A percentile compares a stretch with the other conserved stretches of the same genome.
Conservation (phyloP, 73 alveolate species). For the Uronychia binucleata region DNA sequence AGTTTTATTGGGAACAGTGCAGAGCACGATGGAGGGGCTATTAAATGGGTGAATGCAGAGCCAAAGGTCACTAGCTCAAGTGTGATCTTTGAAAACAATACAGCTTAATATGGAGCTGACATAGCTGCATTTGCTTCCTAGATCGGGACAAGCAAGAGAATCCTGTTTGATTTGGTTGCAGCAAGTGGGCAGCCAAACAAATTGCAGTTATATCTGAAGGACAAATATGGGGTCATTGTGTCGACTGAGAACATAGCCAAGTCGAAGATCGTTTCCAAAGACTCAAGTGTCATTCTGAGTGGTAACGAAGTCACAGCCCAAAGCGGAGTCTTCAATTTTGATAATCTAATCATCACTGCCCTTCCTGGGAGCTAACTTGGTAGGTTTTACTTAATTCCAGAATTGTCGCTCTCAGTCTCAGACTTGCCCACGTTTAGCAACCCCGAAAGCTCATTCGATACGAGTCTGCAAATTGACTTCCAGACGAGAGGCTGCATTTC, state of each 20-base stretch:
- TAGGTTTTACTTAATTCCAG: background rate
- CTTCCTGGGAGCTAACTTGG: background rate
- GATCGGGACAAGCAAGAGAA: too few species aligned
- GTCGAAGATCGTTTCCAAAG: background rate
- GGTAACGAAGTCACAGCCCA: background rate
- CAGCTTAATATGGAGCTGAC: background rate
- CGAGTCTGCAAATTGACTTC: background rate
- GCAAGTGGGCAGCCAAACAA: background rate
- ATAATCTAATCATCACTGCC: background rate
- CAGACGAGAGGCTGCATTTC: slow-evolving; percentile 21
- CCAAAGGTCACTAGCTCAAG: background rate
- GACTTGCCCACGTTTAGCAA: background rate
- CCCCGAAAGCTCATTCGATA: background rate
- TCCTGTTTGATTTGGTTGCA: background rate
- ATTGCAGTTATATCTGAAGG: background rate
- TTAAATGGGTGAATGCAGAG: background rate
- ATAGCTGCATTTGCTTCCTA: background rate
- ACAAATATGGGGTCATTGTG: background rate
- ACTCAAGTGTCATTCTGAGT: background rate
- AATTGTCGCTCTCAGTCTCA: background rate
- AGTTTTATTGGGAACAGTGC: background rate
- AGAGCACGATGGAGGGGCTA: background rate
- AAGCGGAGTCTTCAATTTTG: background rate
- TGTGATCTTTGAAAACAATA: background rate
- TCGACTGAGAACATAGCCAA: background rate